Percentiles rank a stretch among this genome's conserved stretches.
phyloP scores from a whole-genome alignment of 495 filamentous ascomycete genomes.

The Podospora sp. region DNA sequence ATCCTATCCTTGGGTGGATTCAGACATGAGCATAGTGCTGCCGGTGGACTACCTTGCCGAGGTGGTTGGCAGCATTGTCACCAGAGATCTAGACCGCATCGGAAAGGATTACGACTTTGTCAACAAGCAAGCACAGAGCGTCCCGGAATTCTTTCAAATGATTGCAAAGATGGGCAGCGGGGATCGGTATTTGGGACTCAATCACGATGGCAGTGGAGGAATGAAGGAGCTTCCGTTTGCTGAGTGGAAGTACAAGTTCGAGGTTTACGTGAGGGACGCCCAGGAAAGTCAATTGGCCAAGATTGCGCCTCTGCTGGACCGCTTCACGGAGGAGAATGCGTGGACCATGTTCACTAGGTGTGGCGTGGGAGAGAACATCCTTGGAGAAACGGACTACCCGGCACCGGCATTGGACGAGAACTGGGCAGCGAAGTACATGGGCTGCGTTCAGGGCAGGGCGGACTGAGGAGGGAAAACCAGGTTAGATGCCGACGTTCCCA shows the following conservation, averaged over 20 bases:
- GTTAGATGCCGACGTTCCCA: too few relatives aligned
- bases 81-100: slow-evolving; percentile 27
- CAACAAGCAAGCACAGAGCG: slow-evolving; percentile 28
- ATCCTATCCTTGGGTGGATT: slow-evolving; percentile 33
- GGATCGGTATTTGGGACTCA: not conserved
- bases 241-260: slow-evolving; percentile 29
- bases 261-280: slow-evolving; percentile 29
- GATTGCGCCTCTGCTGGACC: slow-evolving; percentile 33
- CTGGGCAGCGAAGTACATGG: too few relatives aligned
- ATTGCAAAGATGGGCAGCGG: slow-evolving; percentile 6
- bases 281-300: slow-evolving; percentile 32
- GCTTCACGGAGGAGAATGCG: slow-evolving; percentile 32
- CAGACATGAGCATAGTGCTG: slow-evolving; percentile 34
- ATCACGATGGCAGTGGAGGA: not conserved
- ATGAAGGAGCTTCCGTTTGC: slow-evolving; percentile 22
- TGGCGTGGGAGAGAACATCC: too few relatives aligned
- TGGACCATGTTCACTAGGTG: slow-evolving; percentile 29
- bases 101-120: slow-evolving; percentile 37
- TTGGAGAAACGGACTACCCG: too few relatives aligned
- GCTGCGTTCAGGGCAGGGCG: too few relatives aligned
- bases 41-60: slow-evolving; percentile 37
- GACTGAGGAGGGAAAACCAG: too few relatives aligned
- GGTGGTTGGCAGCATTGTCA: slow-evolving; percentile 34
- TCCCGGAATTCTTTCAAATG: slow-evolving; percentile 31
- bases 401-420: too few relatives aligned